Evolutionary conservation across 2,329 filamentous ascomycete genomes (phyloP).

Genomic region (Colletotrichum cereale): DNA sequence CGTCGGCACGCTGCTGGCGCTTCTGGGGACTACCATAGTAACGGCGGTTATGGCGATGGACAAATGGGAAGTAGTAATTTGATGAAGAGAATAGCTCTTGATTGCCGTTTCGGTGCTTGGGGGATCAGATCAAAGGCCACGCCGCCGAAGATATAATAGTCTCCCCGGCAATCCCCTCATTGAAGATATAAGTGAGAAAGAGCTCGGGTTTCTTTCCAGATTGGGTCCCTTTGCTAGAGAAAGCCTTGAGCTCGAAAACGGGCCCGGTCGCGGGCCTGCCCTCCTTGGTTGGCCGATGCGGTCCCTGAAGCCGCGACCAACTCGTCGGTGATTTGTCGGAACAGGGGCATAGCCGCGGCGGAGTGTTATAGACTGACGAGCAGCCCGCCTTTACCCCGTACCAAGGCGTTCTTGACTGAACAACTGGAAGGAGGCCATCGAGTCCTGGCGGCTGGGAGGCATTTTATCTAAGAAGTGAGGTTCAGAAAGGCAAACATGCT

Average conservation of each 20-base stretch:
- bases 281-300: neutral
- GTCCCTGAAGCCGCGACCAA: neutral
- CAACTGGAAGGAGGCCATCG: neutral
- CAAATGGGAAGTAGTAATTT: too few species aligned
- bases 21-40: neutral
- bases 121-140: neutral
- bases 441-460: accelerated
- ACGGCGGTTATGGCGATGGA: neutral
- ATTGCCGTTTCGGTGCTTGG: neutral
- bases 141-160: neutral
- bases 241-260: neutral
- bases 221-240: neutral
- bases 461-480: neutral
- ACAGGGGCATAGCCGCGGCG: neutral
- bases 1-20: neutral
- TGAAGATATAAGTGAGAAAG: neutral
- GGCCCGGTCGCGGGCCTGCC: neutral
- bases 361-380: neutral
- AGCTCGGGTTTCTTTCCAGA: neutral
- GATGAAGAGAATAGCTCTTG: neutral
- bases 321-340: neutral
- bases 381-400: neutral
- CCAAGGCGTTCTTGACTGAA: neutral
- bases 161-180: neutral
- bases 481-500: neutral